Conservation (phyloP, 1,284 basidiomycete genomes). For the Trametes versicolor region DNA sequence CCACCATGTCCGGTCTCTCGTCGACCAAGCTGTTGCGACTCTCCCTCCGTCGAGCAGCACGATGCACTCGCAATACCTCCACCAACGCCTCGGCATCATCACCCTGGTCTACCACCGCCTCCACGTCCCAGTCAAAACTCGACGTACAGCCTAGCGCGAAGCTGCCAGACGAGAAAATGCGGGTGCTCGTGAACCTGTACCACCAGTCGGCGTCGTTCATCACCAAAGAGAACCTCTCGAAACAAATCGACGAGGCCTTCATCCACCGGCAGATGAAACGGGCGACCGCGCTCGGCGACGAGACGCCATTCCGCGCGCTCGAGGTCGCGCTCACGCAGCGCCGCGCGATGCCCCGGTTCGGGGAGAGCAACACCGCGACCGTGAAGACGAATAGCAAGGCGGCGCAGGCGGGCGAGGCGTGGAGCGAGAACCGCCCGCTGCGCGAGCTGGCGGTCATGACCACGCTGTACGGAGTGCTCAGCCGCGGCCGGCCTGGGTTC, state of each 20-base stretch:
- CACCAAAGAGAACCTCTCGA: constrained; percentile 70
- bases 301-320: constrained; percentile 25
- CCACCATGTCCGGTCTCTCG: constrained; percentile 33
- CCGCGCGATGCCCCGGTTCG: constrained; percentile 52
- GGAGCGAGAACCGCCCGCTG: constrained; percentile 35
- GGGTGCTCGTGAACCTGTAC: constrained; percentile 76
- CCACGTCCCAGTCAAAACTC: constrained; percentile 23
- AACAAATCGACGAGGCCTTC: constrained; percentile 73
- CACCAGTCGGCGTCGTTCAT: constrained; percentile 74
- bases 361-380: constrained; percentile 12
- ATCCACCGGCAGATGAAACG: constrained; percentile 12
- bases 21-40: constrained; percentile 28
- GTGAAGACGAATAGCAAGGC: constrained; percentile 14
- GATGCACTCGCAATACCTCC: constrained; percentile 30
- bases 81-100: constrained; percentile 22
- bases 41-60: constrained; percentile 28
- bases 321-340: constrained; percentile 36
- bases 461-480: constrained; percentile 66
- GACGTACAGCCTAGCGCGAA: constrained; percentile 39
- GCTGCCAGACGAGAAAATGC: constrained; percentile 69
- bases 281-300: not conserved
- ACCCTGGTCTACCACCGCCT: constrained; percentile 15
- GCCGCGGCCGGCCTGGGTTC: constrained; percentile 58
- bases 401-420: constrained; percentile 15
- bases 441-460: constrained; percentile 61